phyloP scores from a whole-genome alignment of 768 basidiomycete genomes.

The Pleurotus pulmonarius region DNA sequence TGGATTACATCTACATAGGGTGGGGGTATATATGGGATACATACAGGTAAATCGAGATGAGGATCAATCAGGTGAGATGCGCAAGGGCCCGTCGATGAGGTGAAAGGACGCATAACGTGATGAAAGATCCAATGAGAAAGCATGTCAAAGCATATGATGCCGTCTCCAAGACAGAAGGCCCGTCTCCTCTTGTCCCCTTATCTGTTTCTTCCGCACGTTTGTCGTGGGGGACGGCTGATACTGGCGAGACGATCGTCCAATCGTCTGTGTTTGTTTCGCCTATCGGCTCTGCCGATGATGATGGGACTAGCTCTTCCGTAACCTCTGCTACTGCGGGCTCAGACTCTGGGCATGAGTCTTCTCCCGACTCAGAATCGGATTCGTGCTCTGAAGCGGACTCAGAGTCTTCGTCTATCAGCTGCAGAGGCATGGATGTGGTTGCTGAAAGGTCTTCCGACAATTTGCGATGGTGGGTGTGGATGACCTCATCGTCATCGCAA shows the following conservation, averaged over 20 bases:
- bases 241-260: not conserved
- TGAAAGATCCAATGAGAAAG: conserved; percentile 55
- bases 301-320: not conserved
- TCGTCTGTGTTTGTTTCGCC: not conserved
- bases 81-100: conserved; percentile 42
- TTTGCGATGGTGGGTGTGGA: not conserved
- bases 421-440: not conserved
- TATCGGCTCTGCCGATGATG: not conserved
- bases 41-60: not conserved
- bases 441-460: not conserved
- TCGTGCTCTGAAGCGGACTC: not conserved
- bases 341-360: no score
- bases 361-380: not conserved
- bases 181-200: conserved; percentile 4
- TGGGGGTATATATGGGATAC: no score
- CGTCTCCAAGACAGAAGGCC: conserved; percentile 22
- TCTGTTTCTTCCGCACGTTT: not conserved
- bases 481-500: conserved; percentile 4
- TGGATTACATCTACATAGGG: not conserved
- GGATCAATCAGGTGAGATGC: conserved; percentile 23
- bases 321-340: no score
- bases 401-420: not conserved
- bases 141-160: conserved; percentile 53
- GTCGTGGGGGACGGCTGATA: not conserved
- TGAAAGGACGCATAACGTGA: conserved; percentile 48